Base-by-base conservation (phyloP, 1,139 yeast species). In the Casaregolazyma lundiana region DNA sequence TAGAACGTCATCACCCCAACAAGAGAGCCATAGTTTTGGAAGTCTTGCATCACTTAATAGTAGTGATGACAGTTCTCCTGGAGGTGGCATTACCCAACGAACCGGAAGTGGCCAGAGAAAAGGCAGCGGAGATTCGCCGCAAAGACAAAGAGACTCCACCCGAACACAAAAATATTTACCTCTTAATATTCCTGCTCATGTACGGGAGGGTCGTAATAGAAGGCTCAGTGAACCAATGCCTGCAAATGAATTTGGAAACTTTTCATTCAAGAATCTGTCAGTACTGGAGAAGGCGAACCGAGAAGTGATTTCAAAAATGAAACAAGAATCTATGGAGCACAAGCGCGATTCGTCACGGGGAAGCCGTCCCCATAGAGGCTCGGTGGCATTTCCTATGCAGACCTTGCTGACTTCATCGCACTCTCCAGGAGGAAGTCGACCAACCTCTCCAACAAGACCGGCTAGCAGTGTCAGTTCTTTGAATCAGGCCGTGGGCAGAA, bases 211-310 rank as follows among this genome's bases (percentile, higher is more conserved):
- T 64, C 84, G 46, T 72, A 85, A 63, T 71, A 55, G 72, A 26
- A 54, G 86, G 53, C 66, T 86, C 50, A 84, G 84, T 45, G 97
- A 88, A 53, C 67, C 76, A 2, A 72, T 78, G 41, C 50, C 52
- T 6, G 53, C 50, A 6, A 78, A 80, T 26, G 97, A 90, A 57
- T 94, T 92, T 75, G 99, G 99, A 0, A 83, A 94, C 2, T 94
- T 94, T 64, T 83, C 87, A 51, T 94, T 87, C 66, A 75, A 96
- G 56, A 94, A 94, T 62, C 69, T 94, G 52, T 82, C 92, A 9
- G 94, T 94, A 3, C 72, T 94, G 52, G 98, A 92, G 58, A 86
- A 85, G 59, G 97, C 96, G 15, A 94, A 94, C 60, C 88, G 87
- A 61, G 97, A 90, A 65, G 90, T 87, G 13, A 87, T 94, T 50